phyloP scores from a whole-genome alignment of 768 basidiomycete species.

The Mrakia gelida region DNA sequence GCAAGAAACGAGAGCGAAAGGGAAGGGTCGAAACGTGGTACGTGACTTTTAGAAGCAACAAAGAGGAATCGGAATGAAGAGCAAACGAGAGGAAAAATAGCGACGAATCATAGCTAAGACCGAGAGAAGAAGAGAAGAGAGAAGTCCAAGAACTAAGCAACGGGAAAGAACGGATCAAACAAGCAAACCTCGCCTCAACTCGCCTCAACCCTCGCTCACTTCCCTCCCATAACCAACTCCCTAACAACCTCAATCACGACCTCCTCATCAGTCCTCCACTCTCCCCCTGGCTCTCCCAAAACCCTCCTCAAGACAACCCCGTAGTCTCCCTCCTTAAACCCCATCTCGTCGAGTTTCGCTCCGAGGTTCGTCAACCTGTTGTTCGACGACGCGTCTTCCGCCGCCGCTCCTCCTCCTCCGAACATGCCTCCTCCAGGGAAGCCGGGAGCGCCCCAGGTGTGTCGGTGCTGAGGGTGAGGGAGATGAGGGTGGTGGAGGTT shows the following conservation, averaged over 20 bases:
- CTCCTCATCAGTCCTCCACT: background rate
- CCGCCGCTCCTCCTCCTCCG: background rate
- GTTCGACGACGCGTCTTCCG: background rate
- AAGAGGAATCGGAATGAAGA: background rate
- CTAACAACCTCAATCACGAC: constrained; percentile 1
- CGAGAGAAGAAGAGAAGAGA: background rate
- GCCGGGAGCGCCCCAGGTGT: background rate
- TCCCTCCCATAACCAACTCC: background rate
- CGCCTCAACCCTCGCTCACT: background rate
- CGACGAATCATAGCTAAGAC: background rate
- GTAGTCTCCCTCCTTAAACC: background rate
- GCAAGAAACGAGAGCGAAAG: too few species aligned
- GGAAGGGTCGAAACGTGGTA: background rate
- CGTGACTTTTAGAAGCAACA: background rate
- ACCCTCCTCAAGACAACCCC: background rate
- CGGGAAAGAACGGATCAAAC: too few species aligned
- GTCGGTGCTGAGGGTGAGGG: background rate
- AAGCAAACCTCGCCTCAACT: background rate
- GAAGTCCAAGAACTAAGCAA: background rate
- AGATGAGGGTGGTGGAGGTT: background rate
- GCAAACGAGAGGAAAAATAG: background rate
- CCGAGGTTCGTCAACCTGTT: background rate
- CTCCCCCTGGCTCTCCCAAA: background rate
- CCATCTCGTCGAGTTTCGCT: background rate
- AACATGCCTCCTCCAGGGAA: constrained; percentile 1